These are phyloP conservation scores for Boletus pseudo-olivaceus DNA, from an alignment of 768 basidiomycete genomes.

Conservation along the genomic window DNA sequence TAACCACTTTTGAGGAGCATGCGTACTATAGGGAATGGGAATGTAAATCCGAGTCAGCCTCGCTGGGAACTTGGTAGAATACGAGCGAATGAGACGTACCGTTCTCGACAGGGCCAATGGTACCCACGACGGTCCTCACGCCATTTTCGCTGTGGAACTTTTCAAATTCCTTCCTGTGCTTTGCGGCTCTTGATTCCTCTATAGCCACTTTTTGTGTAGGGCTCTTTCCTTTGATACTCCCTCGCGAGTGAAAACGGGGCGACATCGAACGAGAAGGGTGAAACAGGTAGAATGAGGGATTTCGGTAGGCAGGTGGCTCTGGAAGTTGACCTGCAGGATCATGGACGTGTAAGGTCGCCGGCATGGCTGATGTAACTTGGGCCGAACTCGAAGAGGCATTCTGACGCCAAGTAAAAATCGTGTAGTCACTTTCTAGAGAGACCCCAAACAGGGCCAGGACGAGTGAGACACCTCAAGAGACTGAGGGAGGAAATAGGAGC, in stretches of 20 bases:
- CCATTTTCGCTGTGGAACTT: conserved; percentile 90
- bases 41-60: neutral
- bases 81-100: conserved; percentile 43
- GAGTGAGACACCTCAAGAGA: neutral
- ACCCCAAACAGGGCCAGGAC: neutral
- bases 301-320: conserved; percentile 58
- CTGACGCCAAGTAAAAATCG: conserved; percentile 78
- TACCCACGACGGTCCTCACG: conserved; percentile 87
- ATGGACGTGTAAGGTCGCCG: conserved; percentile 54
- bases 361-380: conserved; percentile 6
- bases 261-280: conserved; percentile 25
- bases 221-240: conserved; percentile 40
- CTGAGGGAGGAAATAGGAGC: neutral
- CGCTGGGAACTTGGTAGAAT: neutral
- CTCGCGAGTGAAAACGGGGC: conserved; percentile 29
- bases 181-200: conserved; percentile 48
- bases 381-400: conserved; percentile 34
- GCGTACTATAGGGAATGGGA: conserved; percentile 49
- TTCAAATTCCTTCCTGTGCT: conserved; percentile 73
- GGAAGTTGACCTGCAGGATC: conserved; percentile 61
- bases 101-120: conserved; percentile 85
- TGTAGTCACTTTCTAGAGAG: conserved; percentile 74
- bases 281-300: conserved; percentile 71
- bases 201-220: conserved; percentile 30
- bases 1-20: conserved; percentile 95